Evolutionary conservation across 495 filamentous ascomycete genomes (phyloP), one percentile per base, ranked within the genome.

Genomic region (Penicillium crystallinum): DNA sequence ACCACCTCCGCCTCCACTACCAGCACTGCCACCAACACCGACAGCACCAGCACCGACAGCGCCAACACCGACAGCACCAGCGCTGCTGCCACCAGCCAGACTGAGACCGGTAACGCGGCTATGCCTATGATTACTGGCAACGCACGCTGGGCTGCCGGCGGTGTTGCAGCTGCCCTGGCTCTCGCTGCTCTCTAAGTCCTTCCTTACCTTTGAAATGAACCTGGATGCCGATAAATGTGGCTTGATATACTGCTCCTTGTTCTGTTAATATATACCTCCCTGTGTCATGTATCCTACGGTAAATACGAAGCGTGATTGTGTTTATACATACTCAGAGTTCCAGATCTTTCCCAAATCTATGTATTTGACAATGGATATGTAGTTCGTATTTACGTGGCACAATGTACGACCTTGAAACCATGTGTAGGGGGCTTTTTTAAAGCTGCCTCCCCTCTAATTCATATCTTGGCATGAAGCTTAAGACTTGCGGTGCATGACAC

Each of bases 401-500:
- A 21, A 29, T 12, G 18, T 3, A 15, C 11, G 11, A 33, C 36
- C 21, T 21, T 21, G 15, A 5, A 31, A 14, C 2, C 2, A 49
- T 40, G 23, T 49, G 18, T 23, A 31, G 14, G 17, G 14, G 12
- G 25, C 7, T 1, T 33, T 39, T 44, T 2, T 31, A 49, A 34
- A 25, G 21, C 35, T 49, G 33, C 34, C 37, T 19, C 27, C n/a
- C 12, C 4, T 39, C 15, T 31, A 38, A 21, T 18, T 27, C 0
- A n/a, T 6, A n/a, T 39, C 10, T 14, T 29, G 17, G 25, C 2
- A 21, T 19, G 36, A 10, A 1, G 11, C n/a, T 52, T 37, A 61
- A 44, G 63, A 55, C 50, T 61, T 65, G 50, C 63, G 63, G 55
- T 65, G 63, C 63, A 65, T 58, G 19, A 49, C 37, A 46, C 57